phyloP scores from a whole-genome alignment of 164 flowering plant genomes.

The Vitis riparia region DNA sequence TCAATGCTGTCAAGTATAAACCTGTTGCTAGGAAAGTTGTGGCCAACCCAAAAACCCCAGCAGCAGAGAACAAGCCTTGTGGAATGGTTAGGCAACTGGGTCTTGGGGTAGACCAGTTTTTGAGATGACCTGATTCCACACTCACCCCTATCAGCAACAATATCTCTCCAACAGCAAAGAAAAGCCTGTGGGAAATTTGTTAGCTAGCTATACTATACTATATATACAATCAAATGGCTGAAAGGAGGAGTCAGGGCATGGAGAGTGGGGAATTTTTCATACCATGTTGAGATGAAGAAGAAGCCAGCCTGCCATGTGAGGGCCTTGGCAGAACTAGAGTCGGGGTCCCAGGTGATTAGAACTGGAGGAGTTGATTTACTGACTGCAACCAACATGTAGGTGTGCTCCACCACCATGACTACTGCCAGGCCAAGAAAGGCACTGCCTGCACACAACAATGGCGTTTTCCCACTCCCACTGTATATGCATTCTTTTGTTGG shows the following conservation, averaged over 20 bases:
- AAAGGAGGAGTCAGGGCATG: too few relatives aligned
- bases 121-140: slow-evolving; percentile 85
- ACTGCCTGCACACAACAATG: slow-evolving; percentile 51
- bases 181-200: slow-evolving; percentile 43
- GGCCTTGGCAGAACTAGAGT: slow-evolving; percentile 30
- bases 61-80: slow-evolving; percentile 71
- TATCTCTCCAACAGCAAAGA: slow-evolving; percentile 76
- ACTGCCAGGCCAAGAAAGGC: slow-evolving; percentile 68
- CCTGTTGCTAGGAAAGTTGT: slow-evolving; percentile 73
- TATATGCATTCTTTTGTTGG: slow-evolving; percentile 51
- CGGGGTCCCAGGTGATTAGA: slow-evolving; percentile 47
- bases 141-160: slow-evolving; percentile 69
- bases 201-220: too few relatives aligned
- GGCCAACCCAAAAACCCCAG: slow-evolving; percentile 64
- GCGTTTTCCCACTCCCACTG: slow-evolving; percentile 65
- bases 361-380: slow-evolving; percentile 47
- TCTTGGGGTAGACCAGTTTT: slow-evolving; percentile 53
- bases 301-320: slow-evolving; percentile 65
- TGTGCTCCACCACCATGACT: slow-evolving; percentile 67
- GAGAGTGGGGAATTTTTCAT: slow-evolving; percentile 7
- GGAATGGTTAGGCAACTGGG: slow-evolving; percentile 49
- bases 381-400: slow-evolving; percentile 57
- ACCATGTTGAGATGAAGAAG: slow-evolving; percentile 77
- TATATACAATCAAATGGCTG: too few relatives aligned
- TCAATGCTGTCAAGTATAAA: slow-evolving; percentile 61